Evolutionary conservation across 306 rosid species (phyloP), one percentile per base, ranked within the genome.

Genomic region (Glycine latifolia): DNA sequence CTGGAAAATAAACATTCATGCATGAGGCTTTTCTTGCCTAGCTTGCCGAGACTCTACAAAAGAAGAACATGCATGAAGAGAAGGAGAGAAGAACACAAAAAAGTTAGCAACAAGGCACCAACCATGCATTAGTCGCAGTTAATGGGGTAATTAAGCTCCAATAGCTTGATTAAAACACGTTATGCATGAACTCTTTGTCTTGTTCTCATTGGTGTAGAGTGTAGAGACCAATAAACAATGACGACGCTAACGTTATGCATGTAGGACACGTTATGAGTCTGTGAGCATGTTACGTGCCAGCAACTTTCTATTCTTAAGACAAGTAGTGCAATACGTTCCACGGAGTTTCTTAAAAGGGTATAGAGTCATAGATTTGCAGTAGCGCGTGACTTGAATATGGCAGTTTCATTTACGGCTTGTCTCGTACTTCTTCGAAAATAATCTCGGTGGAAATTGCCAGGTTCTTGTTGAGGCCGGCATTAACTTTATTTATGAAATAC

Each of bases 241-340:
- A 79, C n/a, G 68, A 79, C 20, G 50, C 39, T 67, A 43, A 70
- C 16, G 63, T 61, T 48, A 73, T 87, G 87, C 88, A 81, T 86
- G 89, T 68, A 33, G 65, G 86, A 77, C 86, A 67, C 75, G 86
- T 80, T 76, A 52, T 37, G 46, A 49, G 47, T 26, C 2, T 62
- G 0, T 26, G 47, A 11, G 9, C 7, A 9, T 39, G 55, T 76
- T 69, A 44, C 71, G 79, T 85, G 79, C 76, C 55, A 69, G 49
- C 13, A 60, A 75, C 44, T 39, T 39, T 39, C 68, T 75, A n/a
- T 7, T 12, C 52, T 68, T 54, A 11, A 59, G 8, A 52, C 1
- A 8, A 49, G 16, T 60, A 31, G 6, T 56, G 46, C 7, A 54
- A 47, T 41, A 73, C 50, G 76, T 71, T 73, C 67, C 71, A 59